Evolutionary conservation across 352 stramenopile genomes (phyloP), one percentile per base, ranked within the genome.

Genomic region (Globisporangium spinosum): DNA sequence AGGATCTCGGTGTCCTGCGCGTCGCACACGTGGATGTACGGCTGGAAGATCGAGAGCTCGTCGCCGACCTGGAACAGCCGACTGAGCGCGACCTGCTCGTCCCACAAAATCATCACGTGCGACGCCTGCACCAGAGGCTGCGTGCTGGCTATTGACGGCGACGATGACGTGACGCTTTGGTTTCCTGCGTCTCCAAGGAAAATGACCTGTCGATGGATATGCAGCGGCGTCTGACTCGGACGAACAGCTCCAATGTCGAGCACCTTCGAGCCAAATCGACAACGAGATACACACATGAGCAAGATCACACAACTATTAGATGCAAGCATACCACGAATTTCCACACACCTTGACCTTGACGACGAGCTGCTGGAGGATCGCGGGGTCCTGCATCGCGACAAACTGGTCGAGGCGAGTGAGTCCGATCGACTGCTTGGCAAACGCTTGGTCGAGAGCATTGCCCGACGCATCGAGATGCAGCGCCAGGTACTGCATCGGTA

Each of bases 221-320:
- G 79, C 57, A 85, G 59, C 0, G 77, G 77, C 0, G 79, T 84
- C 49, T 86, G 80, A 49, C 80, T 89, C 0, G 83, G 74, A 62
- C 81, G 79, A 64, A 91, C 77, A 1, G 83, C 83, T n/a, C 83
- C 77, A 60, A 91, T 91, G 62, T 89, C 79, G 2, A 89, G 77
- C 22, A 91, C 76, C 71, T 77, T 63, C 5, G 1, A 9, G 4
- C 13, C 27, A n/a, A 20, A n/a, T 56, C 3, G 1, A 47, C 10
- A 27, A 3, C 15, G 20, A 53, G 35, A 51, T 2, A 15, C 3
- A 13, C 12, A 35, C 40, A 10, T 8, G 12, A 27, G 34, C 20
- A 56, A 23, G n/a, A 56, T 29, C 22, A 3, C 9, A 29, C 12
- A 29, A 17, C n/a, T 55, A 27, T 27, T 27, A 56, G 23, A 20